A percentile compares a stretch with the other conserved stretches of the same genome.
Conservation (phyloP, 2,329 filamentous ascomycete species). For the Penicillium crustosum region DNA sequence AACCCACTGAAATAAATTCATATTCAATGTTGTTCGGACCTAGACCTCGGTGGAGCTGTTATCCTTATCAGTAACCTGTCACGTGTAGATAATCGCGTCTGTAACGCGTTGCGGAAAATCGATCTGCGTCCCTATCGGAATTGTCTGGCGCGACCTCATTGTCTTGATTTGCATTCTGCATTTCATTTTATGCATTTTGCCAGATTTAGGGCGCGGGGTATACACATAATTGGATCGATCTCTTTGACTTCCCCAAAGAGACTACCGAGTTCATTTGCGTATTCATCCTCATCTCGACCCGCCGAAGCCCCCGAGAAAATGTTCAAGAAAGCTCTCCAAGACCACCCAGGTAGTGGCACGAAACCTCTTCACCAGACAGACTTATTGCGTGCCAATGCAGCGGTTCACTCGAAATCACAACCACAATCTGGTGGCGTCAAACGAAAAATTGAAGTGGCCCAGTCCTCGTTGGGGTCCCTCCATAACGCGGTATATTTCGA, state of each 20-base stretch:
- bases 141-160: slow-evolving; percentile 3
- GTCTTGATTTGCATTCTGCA: slow-evolving; percentile 3
- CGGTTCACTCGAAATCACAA: slow-evolving; percentile 21
- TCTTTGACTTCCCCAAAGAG: slow-evolving; percentile 23
- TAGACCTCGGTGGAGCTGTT: not conserved
- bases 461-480: slow-evolving; percentile 42
- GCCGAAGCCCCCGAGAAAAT: slow-evolving; percentile 27
- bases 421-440: slow-evolving; percentile 35
- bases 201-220: slow-evolving; percentile 16
- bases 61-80: not conserved
- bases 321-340: slow-evolving; percentile 45
- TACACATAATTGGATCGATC: slow-evolving; percentile 24
- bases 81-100: slow-evolving; percentile 16
- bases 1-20: not conserved
- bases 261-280: slow-evolving; percentile 22
- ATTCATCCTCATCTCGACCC: slow-evolving; percentile 28
- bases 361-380: slow-evolving; percentile 39
- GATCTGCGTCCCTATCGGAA: slow-evolving; percentile 5
- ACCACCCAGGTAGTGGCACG: slow-evolving; percentile 34
- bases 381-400: slow-evolving; percentile 28
- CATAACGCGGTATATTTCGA: slow-evolving; percentile 61
- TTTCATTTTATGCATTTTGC: slow-evolving; percentile 31
- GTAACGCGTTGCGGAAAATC: slow-evolving; percentile 11
- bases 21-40: not conserved
- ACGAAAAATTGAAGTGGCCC: slow-evolving; percentile 40